These are phyloP conservation scores for Zoysia matrella DNA, from an alignment of 202 grass and related monocot species.

Conservation along the genomic window DNA sequence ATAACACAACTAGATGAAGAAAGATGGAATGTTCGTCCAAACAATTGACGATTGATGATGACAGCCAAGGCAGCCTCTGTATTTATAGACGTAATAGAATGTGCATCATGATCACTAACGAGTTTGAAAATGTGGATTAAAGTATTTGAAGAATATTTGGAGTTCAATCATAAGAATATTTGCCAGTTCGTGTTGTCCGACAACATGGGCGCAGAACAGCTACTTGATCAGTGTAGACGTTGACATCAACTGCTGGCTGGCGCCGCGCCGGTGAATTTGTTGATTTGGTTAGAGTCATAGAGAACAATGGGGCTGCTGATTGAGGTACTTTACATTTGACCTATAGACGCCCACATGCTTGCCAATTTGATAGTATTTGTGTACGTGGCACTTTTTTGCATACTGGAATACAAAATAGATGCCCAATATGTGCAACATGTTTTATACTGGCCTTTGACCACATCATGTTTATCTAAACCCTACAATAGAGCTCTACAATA, in stretches of 20 bases:
- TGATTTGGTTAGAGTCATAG: neutral
- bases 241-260: neutral
- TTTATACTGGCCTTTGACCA: too few relatives aligned
- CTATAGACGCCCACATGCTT: neutral
- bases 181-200: constrained; percentile 22
- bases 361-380: neutral
- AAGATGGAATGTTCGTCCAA: neutral
- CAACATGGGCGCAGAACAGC: constrained; percentile 18
- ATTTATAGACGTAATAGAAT: constrained; percentile 29
- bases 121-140: neutral
- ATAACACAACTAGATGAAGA: neutral
- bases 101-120: neutral
- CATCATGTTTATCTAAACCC: too few relatives aligned
- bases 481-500: too few relatives aligned
- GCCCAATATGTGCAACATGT: too few relatives aligned
- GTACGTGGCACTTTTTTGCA: neutral
- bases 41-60: neutral
- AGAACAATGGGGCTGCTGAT: neutral
- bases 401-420: too few relatives aligned
- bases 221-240: constrained; percentile 4
- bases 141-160: constrained; percentile 36
- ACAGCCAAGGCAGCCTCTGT: neutral
- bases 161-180: neutral
- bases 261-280: neutral
- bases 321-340: neutral